A percentile compares a stretch with the other conserved stretches of the same genome.
Evolutionary conservation across 169 alveolate genomes (phyloP).

Genomic region (Perkinsus olseni): DNA sequence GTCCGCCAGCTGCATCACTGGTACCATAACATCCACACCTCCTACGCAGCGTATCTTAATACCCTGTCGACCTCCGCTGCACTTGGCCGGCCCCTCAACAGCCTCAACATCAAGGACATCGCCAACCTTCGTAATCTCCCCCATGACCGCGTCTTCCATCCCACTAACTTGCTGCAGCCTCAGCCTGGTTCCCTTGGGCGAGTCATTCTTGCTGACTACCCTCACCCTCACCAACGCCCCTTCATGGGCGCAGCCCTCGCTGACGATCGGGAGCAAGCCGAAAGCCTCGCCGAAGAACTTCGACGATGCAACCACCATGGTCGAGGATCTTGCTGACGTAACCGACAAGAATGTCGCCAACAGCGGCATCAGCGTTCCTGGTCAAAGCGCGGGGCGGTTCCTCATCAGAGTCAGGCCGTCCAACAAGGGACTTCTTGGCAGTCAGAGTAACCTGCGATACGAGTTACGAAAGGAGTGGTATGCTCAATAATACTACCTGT

Average conservation of each 20-base stretch:
- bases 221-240: background rate
- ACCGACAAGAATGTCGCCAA: background rate
- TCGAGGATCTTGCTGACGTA: background rate
- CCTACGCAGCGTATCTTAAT: background rate
- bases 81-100: background rate
- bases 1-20: background rate
- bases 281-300: background rate
- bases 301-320: background rate
- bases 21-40: background rate
- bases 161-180: background rate
- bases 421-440: background rate
- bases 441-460: background rate
- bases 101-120: background rate
- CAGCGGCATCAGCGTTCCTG: background rate
- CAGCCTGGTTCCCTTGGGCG: background rate
- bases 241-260: background rate
- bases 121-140: background rate
- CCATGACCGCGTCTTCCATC: background rate
- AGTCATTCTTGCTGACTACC: background rate
- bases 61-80: background rate
- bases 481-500: background rate
- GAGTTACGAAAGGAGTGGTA: too few species aligned
- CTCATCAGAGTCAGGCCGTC: background rate
- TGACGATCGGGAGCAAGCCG: background rate
- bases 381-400: background rate